These are phyloP conservation scores for Ogataea minuta DNA, from an alignment of 805 yeast genomes.

Conservation along the genomic window DNA sequence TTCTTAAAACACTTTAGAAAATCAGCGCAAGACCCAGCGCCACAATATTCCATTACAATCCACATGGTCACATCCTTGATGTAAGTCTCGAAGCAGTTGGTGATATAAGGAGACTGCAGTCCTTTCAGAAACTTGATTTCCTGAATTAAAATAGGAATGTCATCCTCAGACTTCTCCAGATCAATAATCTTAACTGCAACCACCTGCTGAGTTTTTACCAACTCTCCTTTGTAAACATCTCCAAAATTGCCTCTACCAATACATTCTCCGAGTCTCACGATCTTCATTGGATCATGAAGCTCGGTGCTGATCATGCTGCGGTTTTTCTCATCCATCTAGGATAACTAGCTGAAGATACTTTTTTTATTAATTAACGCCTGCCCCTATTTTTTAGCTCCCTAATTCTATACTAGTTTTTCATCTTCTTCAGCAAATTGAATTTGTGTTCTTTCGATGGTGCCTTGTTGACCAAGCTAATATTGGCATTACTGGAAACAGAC, in stretches of 20 bases:
- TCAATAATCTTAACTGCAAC: constrained; percentile 90
- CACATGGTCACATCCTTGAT: constrained; percentile 68
- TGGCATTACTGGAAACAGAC: not conserved
- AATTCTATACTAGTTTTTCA: constrained; percentile 1
- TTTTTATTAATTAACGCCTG: constrained; percentile 9
- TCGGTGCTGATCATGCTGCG: not conserved
- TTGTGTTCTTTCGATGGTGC: constrained; percentile 12
- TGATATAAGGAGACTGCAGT: constrained; percentile 63
- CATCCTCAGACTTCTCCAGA: constrained; percentile 76
- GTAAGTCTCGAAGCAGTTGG: constrained; percentile 63
- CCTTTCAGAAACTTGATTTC: constrained; percentile 77
- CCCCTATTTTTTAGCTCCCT: constrained; percentile 4
- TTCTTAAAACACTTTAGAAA: constrained; percentile 54
- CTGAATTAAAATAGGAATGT: constrained; percentile 63
- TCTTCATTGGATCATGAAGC: constrained; percentile 20
- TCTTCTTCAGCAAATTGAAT: constrained; percentile 28
- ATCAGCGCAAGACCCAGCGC: constrained; percentile 89
- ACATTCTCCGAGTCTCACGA: constrained; percentile 45
- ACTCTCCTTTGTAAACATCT: constrained; percentile 68
- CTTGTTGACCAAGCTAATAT: not conserved
- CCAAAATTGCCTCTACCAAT: constrained; percentile 88
- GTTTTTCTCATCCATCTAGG: constrained; percentile 1
- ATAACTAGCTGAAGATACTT: not conserved
- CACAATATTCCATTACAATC: constrained; percentile 94
- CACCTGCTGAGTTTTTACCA: constrained; percentile 33